Evolutionary conservation across 2,329 filamentous ascomycete genomes (phyloP), one percentile per base, ranked within the genome.

Genomic region (Meredithiella fracta): DNA sequence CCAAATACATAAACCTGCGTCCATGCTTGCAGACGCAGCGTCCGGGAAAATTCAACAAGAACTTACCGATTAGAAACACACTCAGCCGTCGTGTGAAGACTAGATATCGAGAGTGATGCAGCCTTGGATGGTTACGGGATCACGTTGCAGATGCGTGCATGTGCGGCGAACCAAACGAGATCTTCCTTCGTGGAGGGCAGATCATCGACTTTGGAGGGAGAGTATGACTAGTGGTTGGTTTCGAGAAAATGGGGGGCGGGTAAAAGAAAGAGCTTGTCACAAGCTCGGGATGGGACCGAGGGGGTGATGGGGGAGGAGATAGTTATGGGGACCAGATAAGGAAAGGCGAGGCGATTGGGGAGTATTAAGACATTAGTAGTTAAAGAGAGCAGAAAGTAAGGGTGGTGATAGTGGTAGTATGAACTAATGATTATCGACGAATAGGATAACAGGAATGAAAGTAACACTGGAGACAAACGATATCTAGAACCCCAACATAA

Each of bases 251-350:
- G 44, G 49, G 49, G 15, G 49, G 49, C 49, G 49, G 49, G 49
- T 51, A 51, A 51, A 51, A 51, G 49, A 51, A 51, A n/a, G 17
- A n/a, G 31, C 49, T 44, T 22, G 40, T 22, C 20, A 44, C 11
- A n/a, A n/a, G 14, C 40, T 44, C 40, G 40, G 40, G 40, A 44
- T 17, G 15, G 11, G 38, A n/a, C 3, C 15, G 40, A n/a, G n/a
- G n/a, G n/a, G 40, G 40, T 2, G 40, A 17, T 8, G 40, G 40
- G 40, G 40, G 11, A 7, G 8, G 40, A n/a, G 20, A n/a, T 17
- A n/a, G 38, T n/a, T 3, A 3, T 3, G 2, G 3, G 8, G 40
- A 9, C 40, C 17, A 44, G 14, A 44, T n/a, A n/a, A n/a, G 40
- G 40, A 44, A 44, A 22, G 15, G 40, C 40, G 40, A 44, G 40